Conservation (phyloP, 192 early-diverging fungal species). For the Linnemannia schmuckeri region DNA sequence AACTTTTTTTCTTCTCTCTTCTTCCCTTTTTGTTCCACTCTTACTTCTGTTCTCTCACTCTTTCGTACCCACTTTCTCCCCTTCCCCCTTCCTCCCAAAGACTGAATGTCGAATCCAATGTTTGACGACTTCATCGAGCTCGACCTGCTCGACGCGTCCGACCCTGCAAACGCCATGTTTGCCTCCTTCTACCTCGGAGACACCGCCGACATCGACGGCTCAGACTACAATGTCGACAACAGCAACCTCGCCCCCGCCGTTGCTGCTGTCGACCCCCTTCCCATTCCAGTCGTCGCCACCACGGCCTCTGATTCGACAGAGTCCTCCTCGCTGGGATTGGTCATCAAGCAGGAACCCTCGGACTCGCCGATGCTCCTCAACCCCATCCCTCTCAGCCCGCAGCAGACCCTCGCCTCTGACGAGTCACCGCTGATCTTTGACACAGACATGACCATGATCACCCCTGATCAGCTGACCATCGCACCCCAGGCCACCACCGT, state of each 20-base stretch:
- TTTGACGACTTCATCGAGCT: slow-evolving; percentile 56
- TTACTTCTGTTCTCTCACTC: background rate
- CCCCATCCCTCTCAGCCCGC: slow-evolving; percentile 8
- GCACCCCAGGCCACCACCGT: slow-evolving; percentile 43
- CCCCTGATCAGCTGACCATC: slow-evolving; percentile 47
- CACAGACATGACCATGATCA: slow-evolving; percentile 22
- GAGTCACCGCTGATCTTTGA: slow-evolving; percentile 10
- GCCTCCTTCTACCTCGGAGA: slow-evolving; percentile 33
- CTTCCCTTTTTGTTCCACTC: background rate
- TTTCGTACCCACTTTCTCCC: background rate
- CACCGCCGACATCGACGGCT: slow-evolving; percentile 27
- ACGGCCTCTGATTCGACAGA: background rate
- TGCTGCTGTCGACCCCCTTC: background rate
- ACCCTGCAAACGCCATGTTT: slow-evolving; percentile 43
- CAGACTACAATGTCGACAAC: slow-evolving; percentile 22
- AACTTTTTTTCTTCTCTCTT: background rate
- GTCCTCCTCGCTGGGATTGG: background rate
- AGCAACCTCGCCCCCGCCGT: slow-evolving; percentile 9
- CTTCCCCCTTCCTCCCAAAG: background rate
- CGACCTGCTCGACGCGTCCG: slow-evolving; percentile 42
- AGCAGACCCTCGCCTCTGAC: slow-evolving; percentile 15
- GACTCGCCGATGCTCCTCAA: slow-evolving; percentile 11
- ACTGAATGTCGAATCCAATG: slow-evolving; percentile 41
- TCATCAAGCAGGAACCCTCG: background rate
- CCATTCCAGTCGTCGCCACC: background rate